phyloP scores from a whole-genome alignment of 2,329 filamentous ascomycete genomes.

The Monosporascus sp. region DNA sequence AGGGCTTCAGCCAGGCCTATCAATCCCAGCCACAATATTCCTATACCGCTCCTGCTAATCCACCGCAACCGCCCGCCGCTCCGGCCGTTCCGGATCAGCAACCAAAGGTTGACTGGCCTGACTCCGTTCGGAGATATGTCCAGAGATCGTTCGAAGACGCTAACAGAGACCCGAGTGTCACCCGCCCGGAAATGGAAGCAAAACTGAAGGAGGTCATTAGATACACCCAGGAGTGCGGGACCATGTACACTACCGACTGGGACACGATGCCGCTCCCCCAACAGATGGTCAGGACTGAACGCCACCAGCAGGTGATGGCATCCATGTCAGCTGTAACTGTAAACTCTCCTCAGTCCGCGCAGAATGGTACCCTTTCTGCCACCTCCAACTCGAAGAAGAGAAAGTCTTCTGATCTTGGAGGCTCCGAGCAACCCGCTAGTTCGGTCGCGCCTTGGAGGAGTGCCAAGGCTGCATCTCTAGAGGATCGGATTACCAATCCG shows the following conservation, averaged over 20 bases:
- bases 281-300: conserved; percentile 70
- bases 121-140: conserved; percentile 81
- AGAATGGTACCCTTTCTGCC: conserved; percentile 9
- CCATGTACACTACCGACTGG: conserved; percentile 76
- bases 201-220: conserved; percentile 86
- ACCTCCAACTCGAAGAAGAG: conserved; percentile 62
- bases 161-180: conserved; percentile 60
- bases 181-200: conserved; percentile 67
- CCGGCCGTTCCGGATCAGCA: conserved; percentile 30
- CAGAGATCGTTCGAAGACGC: conserved; percentile 78
- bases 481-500: conserved; percentile 69
- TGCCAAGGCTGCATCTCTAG: conserved; percentile 55
- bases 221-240: conserved; percentile 67
- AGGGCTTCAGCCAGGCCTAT: conserved; percentile 29
- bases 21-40: conserved; percentile 25
- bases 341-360: neutral
- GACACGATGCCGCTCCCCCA: conserved; percentile 78
- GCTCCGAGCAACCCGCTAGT: conserved; percentile 42
- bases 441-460: conserved; percentile 71
- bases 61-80: conserved; percentile 22
- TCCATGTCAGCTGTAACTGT: conserved; percentile 10
- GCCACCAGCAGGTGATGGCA: conserved; percentile 42
- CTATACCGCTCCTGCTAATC: conserved; percentile 28
- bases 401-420: conserved; percentile 65
- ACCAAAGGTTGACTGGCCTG: conserved; percentile 72